Evolutionary conservation across 257 asterid genomes (phyloP).

Genomic region (Misopates orontium): DNA sequence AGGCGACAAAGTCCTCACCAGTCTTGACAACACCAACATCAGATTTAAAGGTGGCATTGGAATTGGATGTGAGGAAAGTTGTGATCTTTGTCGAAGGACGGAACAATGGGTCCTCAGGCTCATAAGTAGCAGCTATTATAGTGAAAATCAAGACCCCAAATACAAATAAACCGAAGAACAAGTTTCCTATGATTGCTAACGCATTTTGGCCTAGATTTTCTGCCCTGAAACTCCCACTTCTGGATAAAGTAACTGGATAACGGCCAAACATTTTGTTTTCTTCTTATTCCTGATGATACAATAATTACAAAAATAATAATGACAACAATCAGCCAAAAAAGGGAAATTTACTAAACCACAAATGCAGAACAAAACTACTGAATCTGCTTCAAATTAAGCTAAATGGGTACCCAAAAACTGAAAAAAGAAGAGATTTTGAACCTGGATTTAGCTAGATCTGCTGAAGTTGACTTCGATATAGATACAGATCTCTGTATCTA

Average conservation of each 20-base stretch:
- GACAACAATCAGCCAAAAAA: not conserved
- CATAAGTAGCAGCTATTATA: constrained; percentile 84
- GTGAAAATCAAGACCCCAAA: constrained; percentile 81
- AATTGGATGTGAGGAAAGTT: constrained; percentile 69
- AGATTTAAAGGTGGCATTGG: constrained; percentile 80
- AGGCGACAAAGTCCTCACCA: constrained; percentile 85
- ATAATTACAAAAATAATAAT: not conserved
- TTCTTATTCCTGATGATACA: not conserved
- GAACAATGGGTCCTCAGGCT: constrained; percentile 91
- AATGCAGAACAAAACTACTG: constrained; percentile 3
- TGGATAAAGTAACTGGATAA: constrained; percentile 38
- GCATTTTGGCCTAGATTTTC: constrained; percentile 85
- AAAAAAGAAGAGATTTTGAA: not conserved
- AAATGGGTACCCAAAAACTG: constrained; percentile 9
- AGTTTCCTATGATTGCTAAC: constrained; percentile 71
- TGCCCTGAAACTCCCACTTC: constrained; percentile 69
- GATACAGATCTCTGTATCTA: constrained; percentile 31
- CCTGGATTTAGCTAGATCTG: constrained; percentile 35
- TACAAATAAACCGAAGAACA: constrained; percentile 75
- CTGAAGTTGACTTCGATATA: constrained; percentile 18
- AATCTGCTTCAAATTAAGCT: constrained; percentile 14
- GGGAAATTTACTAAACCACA: too few species aligned
- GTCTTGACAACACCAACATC: constrained; percentile 77
- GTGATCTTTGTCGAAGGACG: constrained; percentile 87
- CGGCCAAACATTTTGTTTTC: constrained; percentile 52